Evolutionary conservation across 2,329 filamentous ascomycete genomes (phyloP).

Genomic region (Neofusicoccum ribis): DNA sequence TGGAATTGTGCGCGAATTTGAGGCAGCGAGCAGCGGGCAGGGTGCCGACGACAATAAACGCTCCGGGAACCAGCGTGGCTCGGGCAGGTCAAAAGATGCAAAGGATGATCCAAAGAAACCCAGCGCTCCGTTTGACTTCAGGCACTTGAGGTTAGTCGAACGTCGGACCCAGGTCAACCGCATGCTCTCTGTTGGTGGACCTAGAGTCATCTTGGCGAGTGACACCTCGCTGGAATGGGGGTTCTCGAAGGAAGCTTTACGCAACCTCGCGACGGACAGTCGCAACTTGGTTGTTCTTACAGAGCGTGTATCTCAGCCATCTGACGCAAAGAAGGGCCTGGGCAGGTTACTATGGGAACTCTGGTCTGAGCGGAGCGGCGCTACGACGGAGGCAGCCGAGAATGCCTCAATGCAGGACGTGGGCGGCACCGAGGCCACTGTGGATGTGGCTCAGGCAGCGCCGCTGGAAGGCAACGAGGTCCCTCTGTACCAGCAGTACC

Average conservation of each 20-base stretch:
- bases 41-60: constrained; percentile 34
- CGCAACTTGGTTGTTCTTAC: constrained; percentile 87
- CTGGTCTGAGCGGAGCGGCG: constrained; percentile 37
- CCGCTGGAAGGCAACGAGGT: constrained; percentile 75
- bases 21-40: constrained; percentile 56
- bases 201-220: constrained; percentile 83
- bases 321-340: constrained; percentile 45
- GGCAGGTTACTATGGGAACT: constrained; percentile 73
- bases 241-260: constrained; percentile 80
- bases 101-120: constrained; percentile 49
- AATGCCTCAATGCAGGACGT: constrained; percentile 67
- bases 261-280: constrained; percentile 70
- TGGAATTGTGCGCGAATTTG: constrained; percentile 87
- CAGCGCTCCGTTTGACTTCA: constrained; percentile 85
- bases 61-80: constrained; percentile 40
- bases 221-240: constrained; percentile 93
- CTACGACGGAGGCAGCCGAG: constrained; percentile 45
- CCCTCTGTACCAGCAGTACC: constrained; percentile 83
- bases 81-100: constrained; percentile 29
- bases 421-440: constrained; percentile 48
- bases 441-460: constrained; percentile 51
- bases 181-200: constrained; percentile 56
- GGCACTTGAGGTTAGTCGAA: constrained; percentile 79
- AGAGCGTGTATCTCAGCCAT: constrained; percentile 61
- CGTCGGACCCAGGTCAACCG: constrained; percentile 76